Evolutionary conservation across 768 basidiomycete species (phyloP).

Genomic region (Tricholoma flavovirens): DNA sequence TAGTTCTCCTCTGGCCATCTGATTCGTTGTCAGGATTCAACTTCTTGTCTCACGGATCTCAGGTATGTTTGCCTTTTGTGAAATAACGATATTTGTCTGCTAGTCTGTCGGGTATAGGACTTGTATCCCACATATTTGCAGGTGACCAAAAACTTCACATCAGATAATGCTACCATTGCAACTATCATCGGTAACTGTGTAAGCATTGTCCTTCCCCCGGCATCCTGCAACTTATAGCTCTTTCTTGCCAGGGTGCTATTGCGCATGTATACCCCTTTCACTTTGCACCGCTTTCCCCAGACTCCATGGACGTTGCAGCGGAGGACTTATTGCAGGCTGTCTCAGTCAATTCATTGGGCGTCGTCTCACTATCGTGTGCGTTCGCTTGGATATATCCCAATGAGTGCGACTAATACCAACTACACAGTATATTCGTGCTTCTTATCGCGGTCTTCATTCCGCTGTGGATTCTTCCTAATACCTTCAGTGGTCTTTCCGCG

Average conservation of each 20-base stretch:
- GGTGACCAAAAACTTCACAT: conserved; percentile 43
- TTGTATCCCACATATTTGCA: conserved; percentile 55
- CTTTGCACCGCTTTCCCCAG: neutral
- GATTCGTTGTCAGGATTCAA: conserved; percentile 35
- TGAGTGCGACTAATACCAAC: neutral
- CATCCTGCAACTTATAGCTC: neutral
- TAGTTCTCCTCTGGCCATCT: neutral
- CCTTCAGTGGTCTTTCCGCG: conserved; percentile 63
- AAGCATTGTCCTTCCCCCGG: neutral
- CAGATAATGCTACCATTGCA: conserved; percentile 45
- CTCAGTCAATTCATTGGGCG: conserved; percentile 19
- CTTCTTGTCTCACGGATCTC: conserved; percentile 47
- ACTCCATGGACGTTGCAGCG: neutral
- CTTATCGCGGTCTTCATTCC: conserved; percentile 58
- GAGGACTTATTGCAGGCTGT: conserved; percentile 17
- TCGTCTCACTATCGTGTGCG: conserved; percentile 8
- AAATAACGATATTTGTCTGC: neutral
- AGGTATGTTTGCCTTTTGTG: conserved; percentile 16
- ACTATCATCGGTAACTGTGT: conserved; percentile 60
- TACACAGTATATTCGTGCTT: conserved; percentile 42
- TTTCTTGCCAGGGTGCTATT: conserved; percentile 6
- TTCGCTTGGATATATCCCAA: neutral
- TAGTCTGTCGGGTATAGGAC: conserved; percentile 26
- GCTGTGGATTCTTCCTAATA: conserved; percentile 73
- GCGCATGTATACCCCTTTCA: conserved; percentile 3